Base-by-base conservation (phyloP, 2,329 filamentous ascomycete species). In the Bipolaris sorokiniana region DNA sequence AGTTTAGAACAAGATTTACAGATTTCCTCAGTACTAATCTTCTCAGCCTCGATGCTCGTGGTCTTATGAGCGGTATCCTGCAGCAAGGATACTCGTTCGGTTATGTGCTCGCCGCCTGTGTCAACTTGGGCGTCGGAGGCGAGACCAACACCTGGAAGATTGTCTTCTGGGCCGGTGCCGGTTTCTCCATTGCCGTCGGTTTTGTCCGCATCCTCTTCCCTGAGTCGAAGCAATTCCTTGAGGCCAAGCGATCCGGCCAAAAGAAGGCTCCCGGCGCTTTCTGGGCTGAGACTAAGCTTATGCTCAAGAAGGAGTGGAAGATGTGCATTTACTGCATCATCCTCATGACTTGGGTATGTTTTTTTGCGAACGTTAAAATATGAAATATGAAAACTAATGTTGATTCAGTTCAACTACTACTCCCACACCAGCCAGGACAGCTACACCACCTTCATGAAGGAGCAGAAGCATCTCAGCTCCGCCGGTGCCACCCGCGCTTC, bases 81-180 rank as follows among this genome's bases (percentile, higher is more conserved):
- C 91, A 95, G 69, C 90, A 92, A 75, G 91, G 91, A 2, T 93
- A 92, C 72, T 89, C 89, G 0, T 84, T 92, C 62, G 91, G 91
- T 31, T 94, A 94, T 69, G 86, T 95, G 38, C 82, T 92, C 61
- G 91, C 91, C 5, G 90, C 90, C 2, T 89, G 87, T 68, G 86
- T 86, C 67, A 92, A 90, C 63, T 84, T 92, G 38, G 89, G 88
- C 47, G 88, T 92, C 15, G 89, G 90, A 31, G 88, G 84, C 10
- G 78, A 66, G 3, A 79, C 78, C 1, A 80, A 89, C 2, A 84
- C 82, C 41, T 93, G 89, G 89, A 92, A 91, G 79, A 89, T 81
- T 0, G 85, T 91, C 42, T 91, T 90, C 73, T 92, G 88, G 88
- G 84, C 89, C 59, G 90, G 78, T 59, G 86, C 88, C 1, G 88